Evolutionary conservation across 2,329 filamentous ascomycete genomes (phyloP), one percentile per base, ranked within the genome.

Genomic region (Ambrosiella beaveri): DNA sequence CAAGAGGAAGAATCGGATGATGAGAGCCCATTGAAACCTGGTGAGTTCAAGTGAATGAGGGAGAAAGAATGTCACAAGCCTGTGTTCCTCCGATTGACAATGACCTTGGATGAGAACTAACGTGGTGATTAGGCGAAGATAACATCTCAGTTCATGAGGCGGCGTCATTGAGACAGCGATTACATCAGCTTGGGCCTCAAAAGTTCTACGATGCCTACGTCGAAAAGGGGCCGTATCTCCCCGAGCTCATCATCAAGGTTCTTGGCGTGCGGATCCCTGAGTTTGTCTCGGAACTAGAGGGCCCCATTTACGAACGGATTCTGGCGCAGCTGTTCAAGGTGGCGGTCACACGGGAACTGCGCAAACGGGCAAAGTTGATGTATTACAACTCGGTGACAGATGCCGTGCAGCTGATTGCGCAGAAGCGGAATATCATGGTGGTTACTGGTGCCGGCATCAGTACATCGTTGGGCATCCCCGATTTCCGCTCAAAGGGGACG

Each of bases 371-470:
- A 63, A 95, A 95, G 69, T 75, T 97, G 55, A 68, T 75, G 19
- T 75, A 84, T 61, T 90, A 88, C 76, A 95, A 95, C 72, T 83
- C 84, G 1, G 76, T 97, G 56, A 86, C 94, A 63, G 89, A 98
- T 70, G 93, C 88, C 3, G 89, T 93, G 7, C 71, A 76, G 12
- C 74, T 98, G 55, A 77, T 98, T 49, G 75, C 80, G 64, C 78
- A 79, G 60, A 81, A 84, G 59, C 80, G 80, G 64, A 95, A 95
- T 69, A 90, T 98, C 68, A 81, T 98, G 65, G 86, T 97, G 63
- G 80, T 98, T 63, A 97, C 93, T 0, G 93, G 93, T 56, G 93
- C 93, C 15, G 93, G 93, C 63, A 97, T 98, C 64, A 96, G 90
- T 35, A 98, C 93, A 0, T 95, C 88, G 56, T 81, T 98, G 17